Base-by-base conservation (phyloP, 116 monocot genomes). In the Trichopus zeylanicus region DNA sequence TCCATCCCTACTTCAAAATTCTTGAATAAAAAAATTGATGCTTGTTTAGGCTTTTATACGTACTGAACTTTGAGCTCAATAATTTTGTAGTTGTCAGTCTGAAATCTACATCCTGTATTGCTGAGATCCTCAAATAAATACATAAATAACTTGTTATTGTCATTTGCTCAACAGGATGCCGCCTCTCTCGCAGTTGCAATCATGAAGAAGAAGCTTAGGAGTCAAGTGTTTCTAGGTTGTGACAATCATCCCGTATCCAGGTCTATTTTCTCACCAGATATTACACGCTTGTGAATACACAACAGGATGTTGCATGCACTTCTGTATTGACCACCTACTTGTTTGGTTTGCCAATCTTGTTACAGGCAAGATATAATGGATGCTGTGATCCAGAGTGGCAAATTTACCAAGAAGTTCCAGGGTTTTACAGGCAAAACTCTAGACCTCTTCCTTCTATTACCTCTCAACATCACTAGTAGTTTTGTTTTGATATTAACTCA, bases 311-410 rank as follows among this genome's bases (percentile, higher is more conserved):
- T n/a, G 20, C 12, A 26, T 49, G 18, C 47, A 48, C 18, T 51
- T 33, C 26, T 35, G 13, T 9, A 20, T 22, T 12, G n/a, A 28
- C 1, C 21, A 39, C 35, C 38, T 8, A 37, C 7, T 21, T 3
- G 13, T 47, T 46, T 30, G 1, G 18, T 2, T 20, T 6, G 46
- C 27, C 6, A 49, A 15, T 23, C 11, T 24, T 38, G 18, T 56
- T 73, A 20, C 78, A 97, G 97, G 81, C 84, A 87, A 65, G 85
- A 97, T 69, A 51, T 97, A 48, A 91, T 91, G 91, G 87, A 91
- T 64, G 68, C 46, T 49, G 87, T 85, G 46, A 77, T 77, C 24
- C 66, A 19, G 60, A 87, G 97, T 70, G 80, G 91, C 6, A 82
- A 85, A 55, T 97, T 85, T 57, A 73, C 28, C 70, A 78, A 73